Percentiles rank a stretch among this genome's conserved stretches.
Conservation (phyloP, 2,329 filamentous ascomycete genomes). For the Fusarium paranaense region DNA sequence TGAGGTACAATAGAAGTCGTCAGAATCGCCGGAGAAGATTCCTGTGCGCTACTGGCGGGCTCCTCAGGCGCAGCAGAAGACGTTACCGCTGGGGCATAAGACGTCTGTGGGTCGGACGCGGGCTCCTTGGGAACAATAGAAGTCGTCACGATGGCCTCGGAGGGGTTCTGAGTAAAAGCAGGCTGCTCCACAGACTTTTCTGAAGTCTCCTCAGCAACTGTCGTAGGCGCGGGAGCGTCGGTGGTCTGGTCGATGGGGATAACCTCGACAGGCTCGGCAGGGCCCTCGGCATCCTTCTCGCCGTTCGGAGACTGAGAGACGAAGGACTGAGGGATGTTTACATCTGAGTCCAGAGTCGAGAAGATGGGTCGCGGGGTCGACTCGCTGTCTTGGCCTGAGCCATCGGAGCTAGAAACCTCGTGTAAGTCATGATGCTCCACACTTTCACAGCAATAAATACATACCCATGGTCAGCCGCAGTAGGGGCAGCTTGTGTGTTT, state of each 20-base stretch:
- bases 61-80: neutral
- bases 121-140: constrained; percentile 37
- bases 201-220: constrained; percentile 15
- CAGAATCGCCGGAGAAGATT: neutral
- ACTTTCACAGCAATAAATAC: neutral
- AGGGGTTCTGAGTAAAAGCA: constrained; percentile 29
- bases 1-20: neutral
- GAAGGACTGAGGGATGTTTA: constrained; percentile 28
- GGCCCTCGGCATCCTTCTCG: constrained; percentile 15
- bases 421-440: constrained; percentile 18
- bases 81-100: neutral
- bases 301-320: constrained; percentile 19
- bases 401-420: constrained; percentile 16
- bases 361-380: constrained; percentile 43
- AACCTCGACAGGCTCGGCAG: constrained; percentile 29
- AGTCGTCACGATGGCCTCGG: constrained; percentile 29
- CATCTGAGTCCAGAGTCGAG: constrained; percentile 38
- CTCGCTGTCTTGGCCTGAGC: constrained; percentile 11
- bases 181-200: constrained; percentile 20
- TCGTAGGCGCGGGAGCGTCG: constrained; percentile 11
- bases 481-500: constrained; percentile 18
- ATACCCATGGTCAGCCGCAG: constrained; percentile 37
- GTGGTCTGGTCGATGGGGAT: constrained; percentile 29
- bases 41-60: neutral
- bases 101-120: constrained; percentile 6